Evolutionary conservation across 1,284 basidiomycete species (phyloP), one percentile per base, ranked within the genome.

Genomic region (Ganoderma boninense): DNA sequence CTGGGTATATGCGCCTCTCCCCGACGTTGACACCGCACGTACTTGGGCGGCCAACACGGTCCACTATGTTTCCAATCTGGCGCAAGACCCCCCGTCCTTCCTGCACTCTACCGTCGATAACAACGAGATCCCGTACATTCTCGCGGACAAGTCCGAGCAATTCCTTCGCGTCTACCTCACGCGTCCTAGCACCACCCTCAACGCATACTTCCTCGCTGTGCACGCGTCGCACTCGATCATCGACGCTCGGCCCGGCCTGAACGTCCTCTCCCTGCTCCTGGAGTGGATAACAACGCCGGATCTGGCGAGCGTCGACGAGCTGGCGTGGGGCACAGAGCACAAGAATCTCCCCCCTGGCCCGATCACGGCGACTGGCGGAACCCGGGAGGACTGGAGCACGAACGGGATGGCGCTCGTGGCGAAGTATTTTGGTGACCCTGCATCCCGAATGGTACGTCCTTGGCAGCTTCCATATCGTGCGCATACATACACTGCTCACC

Each of bases 291-390:
- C 43, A 3, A 18, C 40, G 14, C 23, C 42, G 26, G 43, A 23
- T 6, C 4, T 26, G n/a, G 11, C 14, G 8, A 0, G 5, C 13
- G 43, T 16, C 13, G 18, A 5, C 1, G 18, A 16, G 23, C 14
- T 14, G 20, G 26, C 35, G 13, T 73, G 72, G 72, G 72, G 67
- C 16, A 54, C 57, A 6, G 72, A 73, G 29, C 64, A 62, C 65
- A 43, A 62, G 42, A 65, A 69, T 43, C 62, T 71, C 16, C 69
- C 71, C 2, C 35, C 64, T 2, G 72, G 72, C 8, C 69, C 69
- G 7, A 57, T 73, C 26, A 65, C 46, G 18, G 64, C 62, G 1
- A 67, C 72, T 6, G 72, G 72, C 1, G 72, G 69, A 0, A 54
- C 65, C 0, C 64, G 64, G 18, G 43, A 60, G 1, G 67, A 62